Percentiles rank a stretch among this genome's conserved stretches.
phyloP scores from a whole-genome alignment of 2,329 filamentous ascomycete genomes.

The Aspergillus novoparasiticus region DNA sequence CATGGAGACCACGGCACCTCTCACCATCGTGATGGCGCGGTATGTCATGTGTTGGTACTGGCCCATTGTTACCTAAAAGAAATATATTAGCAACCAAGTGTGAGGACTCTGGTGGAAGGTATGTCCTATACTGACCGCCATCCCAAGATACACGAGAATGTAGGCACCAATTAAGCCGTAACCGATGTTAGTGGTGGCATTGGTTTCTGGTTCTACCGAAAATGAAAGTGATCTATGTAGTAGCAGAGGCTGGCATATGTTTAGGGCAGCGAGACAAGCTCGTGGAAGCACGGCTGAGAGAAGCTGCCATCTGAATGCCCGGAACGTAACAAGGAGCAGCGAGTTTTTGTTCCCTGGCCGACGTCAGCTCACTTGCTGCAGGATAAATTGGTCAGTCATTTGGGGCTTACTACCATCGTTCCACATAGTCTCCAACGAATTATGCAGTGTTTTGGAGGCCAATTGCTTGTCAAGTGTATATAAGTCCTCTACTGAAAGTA shows the following conservation, averaged over 20 bases:
- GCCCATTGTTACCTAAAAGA: constrained; percentile 38
- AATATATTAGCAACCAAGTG: constrained; percentile 3
- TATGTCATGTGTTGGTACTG: constrained; percentile 47
- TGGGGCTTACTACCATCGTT: constrained; percentile 33
- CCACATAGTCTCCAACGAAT: constrained; percentile 43
- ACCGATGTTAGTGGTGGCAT: constrained; percentile 36
- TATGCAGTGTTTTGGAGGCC: constrained; percentile 43
- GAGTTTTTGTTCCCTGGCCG: constrained; percentile 29
- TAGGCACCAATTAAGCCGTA: constrained; percentile 50
- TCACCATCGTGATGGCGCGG: constrained; percentile 46
- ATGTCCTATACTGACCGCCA: constrained; percentile 38
- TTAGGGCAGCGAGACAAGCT: constrained; percentile 38
- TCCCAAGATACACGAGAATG: constrained; percentile 45
- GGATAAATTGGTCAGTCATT: neutral
- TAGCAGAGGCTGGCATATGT: constrained; percentile 42
- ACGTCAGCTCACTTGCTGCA: constrained; percentile 16
- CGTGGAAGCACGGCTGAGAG: constrained; percentile 36
- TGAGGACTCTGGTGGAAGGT: neutral
- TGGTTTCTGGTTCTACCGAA: constrained; percentile 31
- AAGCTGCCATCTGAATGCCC: constrained; percentile 37
- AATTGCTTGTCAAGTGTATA: constrained; percentile 50
- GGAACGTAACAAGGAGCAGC: constrained; percentile 33
- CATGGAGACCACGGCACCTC: constrained; percentile 50
- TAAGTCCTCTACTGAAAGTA: constrained; percentile 49
- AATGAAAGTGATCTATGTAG: constrained; percentile 40